Conservation (phyloP, 2,329 filamentous ascomycete genomes). For the Penicillium frequentans region DNA sequence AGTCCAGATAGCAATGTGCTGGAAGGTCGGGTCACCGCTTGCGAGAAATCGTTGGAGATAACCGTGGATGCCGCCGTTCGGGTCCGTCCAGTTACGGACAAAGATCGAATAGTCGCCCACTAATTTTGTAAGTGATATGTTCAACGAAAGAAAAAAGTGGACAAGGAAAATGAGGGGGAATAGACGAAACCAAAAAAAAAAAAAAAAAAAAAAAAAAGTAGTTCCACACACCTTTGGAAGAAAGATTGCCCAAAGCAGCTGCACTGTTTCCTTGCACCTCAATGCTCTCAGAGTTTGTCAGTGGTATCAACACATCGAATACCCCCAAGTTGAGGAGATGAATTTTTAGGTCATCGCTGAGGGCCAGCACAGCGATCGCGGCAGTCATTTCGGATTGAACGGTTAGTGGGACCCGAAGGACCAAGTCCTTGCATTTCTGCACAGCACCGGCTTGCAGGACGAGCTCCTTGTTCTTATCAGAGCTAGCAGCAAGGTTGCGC, state of each 20-base stretch:
- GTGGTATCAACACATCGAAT: slow-evolving; percentile 91
- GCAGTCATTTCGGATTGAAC: slow-evolving; percentile 99
- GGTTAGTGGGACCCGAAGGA: slow-evolving; percentile 86
- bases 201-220: not conserved
- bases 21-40: slow-evolving; percentile 94
- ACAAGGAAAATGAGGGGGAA: not conserved
- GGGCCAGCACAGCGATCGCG: slow-evolving; percentile 92
- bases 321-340: slow-evolving; percentile 89
- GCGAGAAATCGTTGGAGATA: slow-evolving; percentile 91
- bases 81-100: slow-evolving; percentile 88
- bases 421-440: slow-evolving; percentile 96
- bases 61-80: slow-evolving; percentile 90
- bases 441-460: slow-evolving; percentile 95
- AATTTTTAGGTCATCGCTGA: slow-evolving; percentile 93
- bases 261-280: slow-evolving; percentile 99
- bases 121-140: slow-evolving; percentile 43
- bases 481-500: slow-evolving; percentile 92
- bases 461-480: slow-evolving; percentile 96
- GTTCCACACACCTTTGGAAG: slow-evolving; percentile 76
- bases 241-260: slow-evolving; percentile 90
- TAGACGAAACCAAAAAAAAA: not conserved
- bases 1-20: slow-evolving; percentile 99
- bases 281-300: slow-evolving; percentile 93
- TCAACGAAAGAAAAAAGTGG: not conserved
- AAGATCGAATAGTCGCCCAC: slow-evolving; percentile 97